Evolutionary conservation across 1,284 basidiomycete genomes (phyloP).

Genomic region (Entoloma clypeatum): DNA sequence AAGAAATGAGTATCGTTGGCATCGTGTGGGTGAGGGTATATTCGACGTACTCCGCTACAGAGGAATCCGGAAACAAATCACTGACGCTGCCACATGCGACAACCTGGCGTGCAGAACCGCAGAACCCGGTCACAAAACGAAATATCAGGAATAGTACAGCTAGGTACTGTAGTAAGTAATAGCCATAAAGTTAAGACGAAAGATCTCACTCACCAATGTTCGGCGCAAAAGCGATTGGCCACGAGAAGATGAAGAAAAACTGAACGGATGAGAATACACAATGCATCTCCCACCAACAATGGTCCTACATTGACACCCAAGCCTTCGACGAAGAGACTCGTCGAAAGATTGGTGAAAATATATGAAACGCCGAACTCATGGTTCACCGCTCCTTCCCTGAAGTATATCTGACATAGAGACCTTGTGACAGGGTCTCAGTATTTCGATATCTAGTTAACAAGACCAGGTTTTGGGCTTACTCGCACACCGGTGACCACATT

Average conservation of each 20-base stretch:
- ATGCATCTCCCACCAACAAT: constrained; percentile 51
- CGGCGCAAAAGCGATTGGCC: constrained; percentile 67
- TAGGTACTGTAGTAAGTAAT: constrained; percentile 21
- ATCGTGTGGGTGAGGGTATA: not conserved
- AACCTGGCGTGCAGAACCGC: constrained; percentile 70
- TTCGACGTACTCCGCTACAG: constrained; percentile 61
- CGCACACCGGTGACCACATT: constrained; percentile 64
- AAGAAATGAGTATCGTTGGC: constrained; percentile 36
- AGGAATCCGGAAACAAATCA: constrained; percentile 64
- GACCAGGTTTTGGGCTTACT: not conserved
- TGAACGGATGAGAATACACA: constrained; percentile 51
- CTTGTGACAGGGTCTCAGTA: not conserved
- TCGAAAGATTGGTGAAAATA: constrained; percentile 64
- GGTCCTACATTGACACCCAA: constrained; percentile 46
- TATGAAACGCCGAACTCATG: constrained; percentile 56
- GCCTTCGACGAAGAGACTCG: constrained; percentile 65
- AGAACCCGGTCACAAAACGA: constrained; percentile 68
- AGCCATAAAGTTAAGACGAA: not conserved
- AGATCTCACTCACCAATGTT: constrained; percentile 41
- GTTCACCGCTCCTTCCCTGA: constrained; percentile 61
- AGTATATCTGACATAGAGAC: constrained; percentile 53
- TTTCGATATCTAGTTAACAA: not conserved
- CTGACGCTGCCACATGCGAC: constrained; percentile 80
- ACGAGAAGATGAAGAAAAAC: constrained; percentile 51
- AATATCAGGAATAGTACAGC: constrained; percentile 64